Percentiles rank a stretch among this genome's conserved stretches.
Evolutionary conservation across 2,329 filamentous ascomycete genomes (phyloP).

Genomic region (Epicoccum sorghinum): DNA sequence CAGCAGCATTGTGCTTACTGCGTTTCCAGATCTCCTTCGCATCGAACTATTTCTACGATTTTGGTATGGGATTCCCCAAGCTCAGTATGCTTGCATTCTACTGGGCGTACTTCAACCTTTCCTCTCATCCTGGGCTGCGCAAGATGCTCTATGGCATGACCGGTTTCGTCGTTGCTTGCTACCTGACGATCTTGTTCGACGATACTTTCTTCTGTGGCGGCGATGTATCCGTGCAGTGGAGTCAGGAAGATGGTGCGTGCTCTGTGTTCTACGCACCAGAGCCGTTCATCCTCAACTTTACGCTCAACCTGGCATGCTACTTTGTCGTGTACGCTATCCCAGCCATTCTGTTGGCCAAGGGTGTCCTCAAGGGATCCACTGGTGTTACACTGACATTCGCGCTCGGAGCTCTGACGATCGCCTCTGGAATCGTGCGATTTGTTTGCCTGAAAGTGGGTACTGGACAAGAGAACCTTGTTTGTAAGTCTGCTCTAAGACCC

Average conservation of each 20-base stretch:
- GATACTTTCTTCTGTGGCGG: conserved; percentile 31
- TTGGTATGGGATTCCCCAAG: conserved; percentile 34
- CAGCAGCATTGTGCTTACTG: not conserved
- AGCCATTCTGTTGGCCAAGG: conserved; percentile 15
- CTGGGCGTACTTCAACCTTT: conserved; percentile 30
- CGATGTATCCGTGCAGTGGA: conserved; percentile 27
- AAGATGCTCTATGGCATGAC: conserved; percentile 31
- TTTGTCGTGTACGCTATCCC: conserved; percentile 27
- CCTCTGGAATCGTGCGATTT: conserved; percentile 26
- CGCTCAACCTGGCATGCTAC: conserved; percentile 29
- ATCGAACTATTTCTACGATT: conserved; percentile 34
- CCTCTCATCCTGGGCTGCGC: conserved; percentile 24
- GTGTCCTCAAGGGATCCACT: conserved; percentile 15
- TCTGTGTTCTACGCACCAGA: conserved; percentile 32
- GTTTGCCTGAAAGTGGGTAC: conserved; percentile 27
- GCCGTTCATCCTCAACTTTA: conserved; percentile 35
- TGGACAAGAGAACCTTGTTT: conserved; percentile 32
- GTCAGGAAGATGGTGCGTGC: conserved; percentile 29
- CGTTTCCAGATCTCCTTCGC: conserved; percentile 27
- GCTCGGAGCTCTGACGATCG: conserved; percentile 27
- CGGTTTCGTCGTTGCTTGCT: conserved; percentile 25
- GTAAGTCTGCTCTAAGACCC: conserved; percentile 17
- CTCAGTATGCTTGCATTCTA: conserved; percentile 35
- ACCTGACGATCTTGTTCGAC: conserved; percentile 29
- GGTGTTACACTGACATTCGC: conserved; percentile 26